Conservation (phyloP, 2,329 filamentous ascomycete species). For the Colletotrichum godetiae region DNA sequence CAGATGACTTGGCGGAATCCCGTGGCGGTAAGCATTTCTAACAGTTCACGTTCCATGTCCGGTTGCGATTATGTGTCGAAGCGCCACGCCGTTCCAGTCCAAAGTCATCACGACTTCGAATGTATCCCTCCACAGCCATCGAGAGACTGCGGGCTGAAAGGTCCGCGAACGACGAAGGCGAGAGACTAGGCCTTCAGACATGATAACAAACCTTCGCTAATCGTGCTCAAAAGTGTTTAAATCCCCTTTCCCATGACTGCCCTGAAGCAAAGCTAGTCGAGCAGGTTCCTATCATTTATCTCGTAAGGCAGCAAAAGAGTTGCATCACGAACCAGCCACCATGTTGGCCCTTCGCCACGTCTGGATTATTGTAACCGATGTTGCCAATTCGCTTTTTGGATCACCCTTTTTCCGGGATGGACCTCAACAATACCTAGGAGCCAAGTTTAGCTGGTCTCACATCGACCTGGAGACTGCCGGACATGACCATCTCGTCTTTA, state of each 20-base stretch:
- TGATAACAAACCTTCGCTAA: neutral
- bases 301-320: neutral
- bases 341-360: constrained; percentile 11
- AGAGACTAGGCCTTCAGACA: neutral
- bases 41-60: neutral
- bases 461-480: neutral
- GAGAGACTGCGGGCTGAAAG: neutral
- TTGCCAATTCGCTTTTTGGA: constrained; percentile 6
- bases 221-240: neutral
- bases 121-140: neutral
- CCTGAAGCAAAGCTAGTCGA: neutral
- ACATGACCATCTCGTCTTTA: neutral
- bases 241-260: neutral
- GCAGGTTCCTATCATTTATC: neutral
- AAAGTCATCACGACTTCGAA: neutral
- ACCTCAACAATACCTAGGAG: neutral
- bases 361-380: neutral
- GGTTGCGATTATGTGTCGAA: neutral
- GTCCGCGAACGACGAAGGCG: neutral
- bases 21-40: neutral
- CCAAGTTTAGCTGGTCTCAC: neutral
- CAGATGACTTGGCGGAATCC: no score
- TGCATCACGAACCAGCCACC: neutral
- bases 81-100: constrained; percentile 5
- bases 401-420: neutral